phyloP scores from a whole-genome alignment of 148 eudicot species.

The Rhododendron mucronatum region DNA sequence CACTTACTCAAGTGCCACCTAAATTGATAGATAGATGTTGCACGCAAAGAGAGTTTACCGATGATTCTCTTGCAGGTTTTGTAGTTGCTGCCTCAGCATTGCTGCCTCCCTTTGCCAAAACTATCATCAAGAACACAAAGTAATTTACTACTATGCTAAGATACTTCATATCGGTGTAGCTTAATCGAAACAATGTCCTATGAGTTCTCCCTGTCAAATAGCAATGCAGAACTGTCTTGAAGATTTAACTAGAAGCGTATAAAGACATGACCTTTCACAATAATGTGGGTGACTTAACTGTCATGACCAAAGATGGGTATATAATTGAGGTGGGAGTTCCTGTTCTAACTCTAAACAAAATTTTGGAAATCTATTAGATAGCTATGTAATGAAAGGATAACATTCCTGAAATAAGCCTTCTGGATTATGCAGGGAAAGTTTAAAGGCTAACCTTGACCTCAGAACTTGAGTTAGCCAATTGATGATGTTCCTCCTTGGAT shows the following conservation, averaged over 20 bases:
- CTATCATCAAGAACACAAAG: constrained; percentile 34
- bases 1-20: not conserved
- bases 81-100: constrained; percentile 57
- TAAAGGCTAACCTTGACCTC: not conserved
- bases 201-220: not conserved
- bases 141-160: not conserved
- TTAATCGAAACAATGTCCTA: not conserved
- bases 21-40: not conserved
- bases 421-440: not conserved
- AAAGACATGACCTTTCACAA: not conserved
- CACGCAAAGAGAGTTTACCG: constrained; percentile 39
- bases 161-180: not conserved
- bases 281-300: not conserved
- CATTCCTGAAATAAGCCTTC: not conserved
- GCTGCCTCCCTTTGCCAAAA: constrained; percentile 87
- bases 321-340: not conserved
- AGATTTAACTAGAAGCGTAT: not conserved
- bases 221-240: not conserved
- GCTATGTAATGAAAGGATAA: not conserved
- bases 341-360: not conserved
- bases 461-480: not conserved
- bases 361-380: not conserved
- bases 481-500: not conserved
- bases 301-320: not conserved
- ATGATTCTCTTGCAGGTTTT: constrained; percentile 64